These are phyloP conservation scores for Podila horticola DNA, from an alignment of 192 early-diverging fungal genomes.

Conservation along the genomic window DNA sequence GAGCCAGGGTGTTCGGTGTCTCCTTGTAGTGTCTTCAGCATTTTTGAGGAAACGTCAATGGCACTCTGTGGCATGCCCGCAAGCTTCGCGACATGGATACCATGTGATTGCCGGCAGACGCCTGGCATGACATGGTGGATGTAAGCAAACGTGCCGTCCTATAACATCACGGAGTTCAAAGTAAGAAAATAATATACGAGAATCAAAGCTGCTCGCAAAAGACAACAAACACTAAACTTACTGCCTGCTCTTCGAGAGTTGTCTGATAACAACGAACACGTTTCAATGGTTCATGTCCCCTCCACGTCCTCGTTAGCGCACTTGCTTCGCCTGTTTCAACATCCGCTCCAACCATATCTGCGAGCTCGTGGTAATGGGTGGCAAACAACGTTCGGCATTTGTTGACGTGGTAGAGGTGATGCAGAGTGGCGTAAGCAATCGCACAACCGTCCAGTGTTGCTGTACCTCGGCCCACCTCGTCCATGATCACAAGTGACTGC, in stretches of 20 bases:
- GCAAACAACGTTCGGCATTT: constrained; percentile 78
- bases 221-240: not conserved
- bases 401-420: constrained; percentile 64
- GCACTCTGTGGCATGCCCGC: constrained; percentile 72
- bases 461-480: constrained; percentile 65
- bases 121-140: constrained; percentile 74
- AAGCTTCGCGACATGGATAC: constrained; percentile 75
- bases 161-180: not conserved
- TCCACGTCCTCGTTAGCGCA: constrained; percentile 1
- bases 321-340: not conserved
- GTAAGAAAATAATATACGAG: not conserved
- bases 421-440: constrained; percentile 75
- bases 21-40: constrained; percentile 14
- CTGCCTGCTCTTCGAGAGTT: constrained; percentile 48
- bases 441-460: constrained; percentile 74
- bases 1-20: not conserved
- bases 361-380: constrained; percentile 82
- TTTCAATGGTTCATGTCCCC: constrained; percentile 14
- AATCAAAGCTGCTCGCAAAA: not conserved
- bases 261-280: constrained; percentile 44
- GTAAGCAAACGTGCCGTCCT: constrained; percentile 60
- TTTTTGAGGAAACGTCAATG: constrained; percentile 23
- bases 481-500: constrained; percentile 62
- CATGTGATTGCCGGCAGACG: constrained; percentile 73
- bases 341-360: constrained; percentile 54